Evolutionary conservation across 805 yeast species (phyloP), one percentile per base, ranked within the genome.

Genomic region (Saccharomycopsis olivae): DNA sequence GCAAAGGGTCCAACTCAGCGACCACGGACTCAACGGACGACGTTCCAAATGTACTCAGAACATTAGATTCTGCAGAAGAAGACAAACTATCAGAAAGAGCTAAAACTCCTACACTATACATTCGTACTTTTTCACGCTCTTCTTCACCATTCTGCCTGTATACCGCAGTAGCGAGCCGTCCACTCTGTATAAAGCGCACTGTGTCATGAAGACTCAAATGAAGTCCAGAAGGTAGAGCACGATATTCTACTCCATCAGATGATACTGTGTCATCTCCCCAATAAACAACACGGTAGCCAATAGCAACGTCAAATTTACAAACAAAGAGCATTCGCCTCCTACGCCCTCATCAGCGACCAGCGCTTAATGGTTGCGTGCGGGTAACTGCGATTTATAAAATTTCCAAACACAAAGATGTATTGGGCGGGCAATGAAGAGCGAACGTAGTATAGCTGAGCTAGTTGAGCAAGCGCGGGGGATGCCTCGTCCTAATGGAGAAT

Each of bases 181-280:
- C 33, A 14, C 11, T 28, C 15, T 21, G 18, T 9, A 20, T 9
- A 25, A 41, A 44, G 3, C 48, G 38, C 16, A 44, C 21, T 2
- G 33, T 35, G 20, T 44, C 48, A 35, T 31, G 29, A 3, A 34
- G 14, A 2, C 39, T 35, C 10, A 15, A 23, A 24, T 45, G 48
- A 13, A 45, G 34, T 4, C 48, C 48, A 5, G 48, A 41, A 13
- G 48, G 48, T n/a, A 45, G 24, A 18, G 44, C 33, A 10, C 35
- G 25, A 31, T 39, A 39, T 32, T 41, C 48, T 3, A 45, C 10
- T 23, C 25, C 25, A 10, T 15, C 27, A 23, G 11, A 23, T 23
- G 6, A 8, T 23, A 6, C 27, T 8, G 11, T 23, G 6, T 23
- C 27, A 6, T 8, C 6, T 23, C 10, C 6, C 27, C 11, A 23